Evolutionary conservation across 306 rosid species (phyloP), one percentile per base, ranked within the genome.

Genomic region (Citrullus colocynthis): DNA sequence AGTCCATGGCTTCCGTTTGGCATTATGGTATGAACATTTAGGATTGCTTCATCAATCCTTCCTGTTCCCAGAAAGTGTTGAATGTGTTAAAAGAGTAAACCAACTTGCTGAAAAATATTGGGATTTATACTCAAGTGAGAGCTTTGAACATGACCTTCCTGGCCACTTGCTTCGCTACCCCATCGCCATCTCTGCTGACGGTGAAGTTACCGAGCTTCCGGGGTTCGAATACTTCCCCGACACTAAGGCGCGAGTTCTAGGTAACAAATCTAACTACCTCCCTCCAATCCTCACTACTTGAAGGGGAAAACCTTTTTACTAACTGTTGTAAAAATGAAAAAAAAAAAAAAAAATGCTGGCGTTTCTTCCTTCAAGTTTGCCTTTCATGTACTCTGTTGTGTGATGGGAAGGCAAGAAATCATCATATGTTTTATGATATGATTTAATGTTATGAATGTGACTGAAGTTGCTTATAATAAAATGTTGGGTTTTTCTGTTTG

Each of bases 81-180:
- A 81, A 62, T 86, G 89, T 56, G 62, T 84, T 8, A 42, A 2
- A 12, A 86, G 74, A 79, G 89, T 86, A 17, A 86, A 86, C 82
- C 89, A 81, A 62, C 74, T 86, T 49, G 89, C 89, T 48, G 87
- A 83, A 12, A 81, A 71, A 17, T 83, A 83, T 78, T 86, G 89
- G 89, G 89, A 86, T 76, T 82, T 86, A 4, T 86, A 83, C 75
- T 86, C 89, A 34, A 76, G 76, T 54, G 87, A 83, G 45, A 34
- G 76, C 4, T 79, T 86, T 21, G 81, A 86, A 12, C 84, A 74
- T 18, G 89, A 86, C 58, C 81, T 86, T 32, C 89, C 89, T 0
- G 87, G 89, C 36, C 89, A 86, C 71, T 48, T 86, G 75, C 87
- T 86, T 11, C 89, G 89, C 60, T 86, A 86, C 67, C 89, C 89